phyloP scores from a whole-genome alignment of 2,329 filamentous ascomycete species.

The Aureobasidium vineae region DNA sequence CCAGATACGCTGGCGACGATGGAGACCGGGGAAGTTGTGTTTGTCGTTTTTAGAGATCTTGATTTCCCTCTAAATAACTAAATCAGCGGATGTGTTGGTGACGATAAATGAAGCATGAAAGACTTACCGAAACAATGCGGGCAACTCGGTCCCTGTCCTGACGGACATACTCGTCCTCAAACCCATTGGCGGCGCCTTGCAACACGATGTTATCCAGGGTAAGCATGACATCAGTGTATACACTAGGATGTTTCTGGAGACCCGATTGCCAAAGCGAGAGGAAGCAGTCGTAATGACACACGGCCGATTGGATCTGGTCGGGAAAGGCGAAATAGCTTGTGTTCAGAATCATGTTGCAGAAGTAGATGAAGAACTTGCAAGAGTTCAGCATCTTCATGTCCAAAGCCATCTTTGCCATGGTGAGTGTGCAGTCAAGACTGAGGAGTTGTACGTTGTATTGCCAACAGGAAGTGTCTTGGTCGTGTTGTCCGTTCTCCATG shows the following conservation, averaged over 20 bases:
- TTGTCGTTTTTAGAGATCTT: not conserved
- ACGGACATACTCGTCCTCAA: constrained; percentile 10
- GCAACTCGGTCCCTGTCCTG: constrained; percentile 15
- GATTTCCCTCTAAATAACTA: not conserved
- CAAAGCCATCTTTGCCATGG: constrained; percentile 7
- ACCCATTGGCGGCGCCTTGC: constrained; percentile 1
- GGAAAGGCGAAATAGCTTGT: constrained; percentile 2
- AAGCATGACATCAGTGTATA: constrained; percentile 4
- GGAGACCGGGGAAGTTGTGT: constrained; percentile 16
- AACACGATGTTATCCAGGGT: not conserved
- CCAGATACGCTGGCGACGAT: constrained; percentile 8
- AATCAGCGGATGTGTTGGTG: not conserved
- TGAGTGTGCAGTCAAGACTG: constrained; percentile 1
- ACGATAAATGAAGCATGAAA: not conserved
- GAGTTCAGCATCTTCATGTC: constrained; percentile 1
- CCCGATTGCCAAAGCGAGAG: constrained; percentile 3
- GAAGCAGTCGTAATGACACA: constrained; percentile 16
- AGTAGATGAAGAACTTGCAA: constrained; percentile 6
- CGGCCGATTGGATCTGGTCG: not conserved
- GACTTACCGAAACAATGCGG: constrained; percentile 10
- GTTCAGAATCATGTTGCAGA: constrained; percentile 6
- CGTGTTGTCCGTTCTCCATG: not conserved
- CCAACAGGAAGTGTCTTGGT: constrained; percentile 4
- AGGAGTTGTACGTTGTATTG: not conserved
- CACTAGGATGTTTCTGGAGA: not conserved